These are phyloP conservation scores for Trichoderma sp. DNA, from an alignment of 2,329 filamentous ascomycete species.

Conservation along the genomic window DNA sequence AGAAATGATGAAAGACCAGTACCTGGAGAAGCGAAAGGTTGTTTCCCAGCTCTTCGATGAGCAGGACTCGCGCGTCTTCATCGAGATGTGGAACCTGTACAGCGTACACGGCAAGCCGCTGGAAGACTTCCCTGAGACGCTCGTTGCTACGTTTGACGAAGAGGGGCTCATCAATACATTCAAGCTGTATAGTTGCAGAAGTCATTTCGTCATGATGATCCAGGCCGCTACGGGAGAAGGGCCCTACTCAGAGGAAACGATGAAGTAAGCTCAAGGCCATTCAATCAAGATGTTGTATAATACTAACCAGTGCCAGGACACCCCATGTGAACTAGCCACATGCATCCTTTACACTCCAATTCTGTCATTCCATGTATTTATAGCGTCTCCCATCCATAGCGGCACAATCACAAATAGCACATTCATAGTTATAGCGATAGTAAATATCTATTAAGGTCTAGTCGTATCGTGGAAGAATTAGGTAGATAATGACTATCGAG, in stretches of 20 bases:
- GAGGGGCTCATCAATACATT: neutral
- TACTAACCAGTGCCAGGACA: neutral
- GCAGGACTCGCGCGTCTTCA: neutral
- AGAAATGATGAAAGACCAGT: neutral
- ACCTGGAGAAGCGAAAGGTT: neutral
- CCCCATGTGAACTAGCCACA: neutral
- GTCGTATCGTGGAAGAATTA: slow-evolving; percentile 1
- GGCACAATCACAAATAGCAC: neutral
- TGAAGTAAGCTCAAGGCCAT: neutral
- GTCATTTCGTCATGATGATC: neutral
- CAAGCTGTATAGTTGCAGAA: neutral
- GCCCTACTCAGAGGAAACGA: neutral
- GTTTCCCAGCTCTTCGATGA: neutral
- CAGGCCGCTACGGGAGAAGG: neutral
- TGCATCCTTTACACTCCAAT: neutral
- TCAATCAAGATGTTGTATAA: neutral
- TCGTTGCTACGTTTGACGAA: slow-evolving; percentile 5
- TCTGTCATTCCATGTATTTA: too few relatives aligned
- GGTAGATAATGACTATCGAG: slow-evolving; percentile 13
- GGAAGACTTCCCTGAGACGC: neutral
- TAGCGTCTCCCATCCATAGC: neutral
- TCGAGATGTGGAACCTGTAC: slow-evolving; percentile 1
- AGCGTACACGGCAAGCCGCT: neutral
- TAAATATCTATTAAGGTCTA: slow-evolving; percentile 13
- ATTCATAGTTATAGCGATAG: neutral